Percentiles rank a stretch among this genome's conserved stretches.
These are phyloP conservation scores for Hemileia vastatrix DNA, from an alignment of 1,284 basidiomycete species.

Conservation along the genomic window DNA sequence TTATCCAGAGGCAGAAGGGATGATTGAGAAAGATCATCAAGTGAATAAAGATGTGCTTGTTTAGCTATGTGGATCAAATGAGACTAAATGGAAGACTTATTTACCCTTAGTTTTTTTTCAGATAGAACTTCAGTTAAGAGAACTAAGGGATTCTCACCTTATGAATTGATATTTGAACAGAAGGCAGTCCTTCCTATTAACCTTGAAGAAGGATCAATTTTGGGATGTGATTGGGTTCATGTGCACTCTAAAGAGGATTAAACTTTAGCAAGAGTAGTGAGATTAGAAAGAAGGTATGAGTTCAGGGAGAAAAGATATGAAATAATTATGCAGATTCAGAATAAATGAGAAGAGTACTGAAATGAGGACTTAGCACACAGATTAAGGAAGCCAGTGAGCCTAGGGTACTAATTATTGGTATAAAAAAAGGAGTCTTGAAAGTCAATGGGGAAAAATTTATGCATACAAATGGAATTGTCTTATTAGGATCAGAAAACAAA, in stretches of 20 bases:
- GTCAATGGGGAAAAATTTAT: not conserved
- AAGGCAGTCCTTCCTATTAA: not conserved
- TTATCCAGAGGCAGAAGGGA: not conserved
- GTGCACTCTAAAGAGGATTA: not conserved
- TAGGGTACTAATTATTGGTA: not conserved
- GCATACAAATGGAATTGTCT: not conserved
- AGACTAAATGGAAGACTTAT: not conserved
- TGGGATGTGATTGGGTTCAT: not conserved
- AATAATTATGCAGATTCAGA: not conserved
- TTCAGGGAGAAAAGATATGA: not conserved
- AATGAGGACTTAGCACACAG: not conserved
- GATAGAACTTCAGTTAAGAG: not conserved
- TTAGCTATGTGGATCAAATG: not conserved
- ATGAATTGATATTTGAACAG: constrained; percentile 2
- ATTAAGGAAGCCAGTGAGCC: not conserved
- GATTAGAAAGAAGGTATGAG: not conserved
- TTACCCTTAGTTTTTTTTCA: not conserved
- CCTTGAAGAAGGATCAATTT: not conserved
- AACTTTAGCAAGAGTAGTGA: not conserved
- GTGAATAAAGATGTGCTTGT: not conserved
- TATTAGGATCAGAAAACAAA: not conserved
- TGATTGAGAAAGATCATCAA: not conserved
- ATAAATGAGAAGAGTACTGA: not conserved
- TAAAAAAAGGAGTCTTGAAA: not conserved
- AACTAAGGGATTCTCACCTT: not conserved